Evolutionary conservation across 1,284 basidiomycete genomes (phyloP), one percentile per base, ranked within the genome.

Genomic region (Butyriboletus pseudospeciosus): DNA sequence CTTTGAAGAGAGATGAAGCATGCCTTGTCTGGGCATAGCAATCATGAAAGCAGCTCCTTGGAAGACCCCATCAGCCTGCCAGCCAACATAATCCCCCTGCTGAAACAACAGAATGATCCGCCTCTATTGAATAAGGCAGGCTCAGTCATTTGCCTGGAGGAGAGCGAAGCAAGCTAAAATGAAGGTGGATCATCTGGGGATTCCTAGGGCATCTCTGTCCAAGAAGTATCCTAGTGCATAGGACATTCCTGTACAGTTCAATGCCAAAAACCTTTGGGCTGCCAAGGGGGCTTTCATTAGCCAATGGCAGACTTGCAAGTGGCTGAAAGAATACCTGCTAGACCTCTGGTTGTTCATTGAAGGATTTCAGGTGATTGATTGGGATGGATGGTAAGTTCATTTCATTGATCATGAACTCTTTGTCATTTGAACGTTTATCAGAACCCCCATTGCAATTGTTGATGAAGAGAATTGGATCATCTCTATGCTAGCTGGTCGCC

Each of bases 101-200:
- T 12, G 30, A 12, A 28, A 17, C 5, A n/a, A 5, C 28, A 0
- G n/a, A 30, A n/a, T 3, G 1, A 12, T 2, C 17, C 5, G 7
- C 3, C 4, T 30, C 26, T 3, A 17, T 42, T 10, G 5, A 42
- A 16, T 3, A 42, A n/a, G 13, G 26, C 28, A 43, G 7, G 42
- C 42, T 42, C 25, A 6, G 8, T 28, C 5, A 7, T 28, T n/a
- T 6, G 3, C 41, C 8, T 3, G 2, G 41, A 42, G 41, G 8
- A 28, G 41, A 42, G 16, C 25, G 10, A 42, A 42, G 25, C 0
- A 16, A 4, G 6, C 17, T 17, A 17, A 43, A 8, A n/a, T 13
- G 12, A 43, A 30, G 28, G 20, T 5, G 8, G 13, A 30, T 3
- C 28, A 43, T 3, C 42, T n/a, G 13, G 17, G 42, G 0, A 4